Evolutionary conservation across 1,139 yeast species (phyloP).

Genomic region (Candida sojae): DNA sequence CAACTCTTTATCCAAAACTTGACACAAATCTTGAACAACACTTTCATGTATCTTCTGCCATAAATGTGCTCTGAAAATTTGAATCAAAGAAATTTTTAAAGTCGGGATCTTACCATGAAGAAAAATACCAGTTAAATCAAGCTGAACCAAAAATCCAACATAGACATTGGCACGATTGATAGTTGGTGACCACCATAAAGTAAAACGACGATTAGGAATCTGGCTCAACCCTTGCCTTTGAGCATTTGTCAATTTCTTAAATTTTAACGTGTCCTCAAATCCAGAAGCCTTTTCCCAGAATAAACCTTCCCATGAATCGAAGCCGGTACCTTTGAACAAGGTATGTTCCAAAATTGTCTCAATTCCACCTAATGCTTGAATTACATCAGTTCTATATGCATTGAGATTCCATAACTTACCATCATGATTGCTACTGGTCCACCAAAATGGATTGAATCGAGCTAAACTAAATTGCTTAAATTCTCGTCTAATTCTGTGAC

Average conservation of each 20-base stretch:
- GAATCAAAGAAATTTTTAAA: conserved; percentile 89
- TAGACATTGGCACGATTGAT: conserved; percentile 97
- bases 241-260: conserved; percentile 93
- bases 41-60: conserved; percentile 99
- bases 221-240: conserved; percentile 97
- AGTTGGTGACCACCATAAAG: conserved; percentile 99
- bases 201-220: conserved; percentile 95
- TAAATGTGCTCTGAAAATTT: conserved; percentile 94
- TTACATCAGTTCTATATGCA: conserved; percentile 92
- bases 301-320: conserved; percentile 97
- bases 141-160: conserved; percentile 94
- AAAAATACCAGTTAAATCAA: conserved; percentile 95
- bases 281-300: conserved; percentile 99
- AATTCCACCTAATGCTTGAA: conserved; percentile 96
- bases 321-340: conserved; percentile 93
- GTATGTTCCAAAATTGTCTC: conserved; percentile 97
- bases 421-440: conserved; percentile 93
- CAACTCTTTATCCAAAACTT: conserved; percentile 85
- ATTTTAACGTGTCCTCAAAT: conserved; percentile 92
- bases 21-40: conserved; percentile 89
- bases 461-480: conserved; percentile 74
- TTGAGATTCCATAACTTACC: conserved; percentile 95
- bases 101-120: conserved; percentile 98
- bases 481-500: conserved; percentile 81
- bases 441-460: conserved; percentile 89